phyloP scores from a whole-genome alignment of 805 yeast genomes.

The Nakazawaea holstii region DNA sequence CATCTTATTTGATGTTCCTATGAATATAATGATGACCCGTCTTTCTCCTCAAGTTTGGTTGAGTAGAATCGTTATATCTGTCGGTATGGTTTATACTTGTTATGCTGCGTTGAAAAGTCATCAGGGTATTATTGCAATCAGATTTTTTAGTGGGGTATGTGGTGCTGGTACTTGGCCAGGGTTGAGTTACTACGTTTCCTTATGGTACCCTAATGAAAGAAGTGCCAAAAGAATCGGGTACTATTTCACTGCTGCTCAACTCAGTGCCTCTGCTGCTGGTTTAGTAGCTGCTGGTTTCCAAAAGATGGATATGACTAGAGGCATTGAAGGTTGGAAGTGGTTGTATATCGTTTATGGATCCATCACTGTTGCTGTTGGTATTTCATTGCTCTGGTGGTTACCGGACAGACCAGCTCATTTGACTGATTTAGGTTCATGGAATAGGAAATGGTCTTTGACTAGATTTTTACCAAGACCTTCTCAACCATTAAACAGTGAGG shows the following conservation, averaged over 20 bases:
- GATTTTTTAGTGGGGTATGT: conserved; percentile 69
- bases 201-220: conserved; percentile 81
- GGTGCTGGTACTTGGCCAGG: conserved; percentile 94
- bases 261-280: conserved; percentile 88
- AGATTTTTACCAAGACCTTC: conserved; percentile 12
- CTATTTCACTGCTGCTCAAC: conserved; percentile 87
- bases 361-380: conserved; percentile 59
- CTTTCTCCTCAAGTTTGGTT: conserved; percentile 85
- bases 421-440: neutral
- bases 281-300: conserved; percentile 86
- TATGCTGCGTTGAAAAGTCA: conserved; percentile 54
- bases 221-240: conserved; percentile 78
- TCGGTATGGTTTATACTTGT: conserved; percentile 75
- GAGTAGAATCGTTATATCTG: conserved; percentile 67
- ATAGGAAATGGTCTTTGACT: conserved; percentile 13
- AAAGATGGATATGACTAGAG: conserved; percentile 65
- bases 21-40: conserved; percentile 80
- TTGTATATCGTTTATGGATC: conserved; percentile 73
- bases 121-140: conserved; percentile 60
- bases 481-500: conserved; percentile 49
- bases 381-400: conserved; percentile 72
- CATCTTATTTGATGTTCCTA: conserved; percentile 81
- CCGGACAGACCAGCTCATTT: conserved; percentile 65
- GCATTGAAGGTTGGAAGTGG: conserved; percentile 85
- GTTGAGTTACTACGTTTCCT: conserved; percentile 72